Evolutionary conservation across 805 yeast genomes (phyloP), one percentile per base, ranked within the genome.

Genomic region (Candida hispaniensis): DNA sequence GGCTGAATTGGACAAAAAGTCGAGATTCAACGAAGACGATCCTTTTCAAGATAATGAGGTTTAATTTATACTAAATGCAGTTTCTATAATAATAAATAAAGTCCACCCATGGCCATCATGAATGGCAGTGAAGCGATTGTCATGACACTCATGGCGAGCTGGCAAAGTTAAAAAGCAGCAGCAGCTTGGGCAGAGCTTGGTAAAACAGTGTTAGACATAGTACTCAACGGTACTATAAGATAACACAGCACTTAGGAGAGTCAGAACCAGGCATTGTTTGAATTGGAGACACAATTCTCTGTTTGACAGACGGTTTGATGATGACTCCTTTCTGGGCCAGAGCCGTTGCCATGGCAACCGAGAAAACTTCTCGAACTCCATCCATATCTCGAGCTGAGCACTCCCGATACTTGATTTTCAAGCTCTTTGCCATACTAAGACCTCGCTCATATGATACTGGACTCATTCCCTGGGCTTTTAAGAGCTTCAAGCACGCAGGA

Each of bases 391-490:
- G 76, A 4, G 94, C 82, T 6, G 93, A 79, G 51, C 94, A 82
- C 53, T 78, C 79, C 34, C 81, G 56, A 51, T 80, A 88, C 4
- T 72, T 74, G 0, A 93, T 88, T 21, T 78, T 79, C 38, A 77
- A 65, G 22, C 67, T 67, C 12, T 61, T 56, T 1, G 85, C 80
- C 12, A 73, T 47, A 30, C 61, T 63, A 13, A 65, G 61, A 3
- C 76, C 77, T 23, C 61, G 55, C 33, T 67, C 71, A 9, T 38
- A 21, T 5, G 54, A 39, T 3, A 58, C 41, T 2, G 49, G 51
- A 6, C 34, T 27, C 40, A 39, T 43, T 6, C 58, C 58, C 22
- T 47, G 45, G 5, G 47, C 35, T 20, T 42, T 40, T 13, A 53
- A 46, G 18, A 38, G 39, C 18, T 44, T 42, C 5, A 43, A 28